Conservation (phyloP, 345 rosid species). For the Gossypium anomalum region DNA sequence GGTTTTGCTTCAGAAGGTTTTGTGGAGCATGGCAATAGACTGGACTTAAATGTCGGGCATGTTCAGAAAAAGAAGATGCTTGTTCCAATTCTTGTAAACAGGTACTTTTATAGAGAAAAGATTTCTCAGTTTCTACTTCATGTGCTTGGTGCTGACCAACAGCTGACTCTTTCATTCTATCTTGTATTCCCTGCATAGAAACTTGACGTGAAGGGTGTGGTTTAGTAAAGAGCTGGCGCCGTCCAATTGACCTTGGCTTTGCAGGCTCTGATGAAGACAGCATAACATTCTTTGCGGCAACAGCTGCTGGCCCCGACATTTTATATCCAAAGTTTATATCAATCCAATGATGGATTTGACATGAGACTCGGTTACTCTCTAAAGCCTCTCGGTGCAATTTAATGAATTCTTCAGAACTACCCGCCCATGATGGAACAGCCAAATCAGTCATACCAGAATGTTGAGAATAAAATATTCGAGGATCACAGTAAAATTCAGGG, state of each 20-base stretch:
- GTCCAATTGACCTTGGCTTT: slow-evolving; percentile 70
- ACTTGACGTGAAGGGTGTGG: slow-evolving; percentile 70
- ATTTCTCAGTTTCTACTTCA: slow-evolving; percentile 35
- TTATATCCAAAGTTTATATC: slow-evolving; percentile 90
- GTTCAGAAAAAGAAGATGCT: slow-evolving; percentile 67
- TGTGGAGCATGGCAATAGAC: slow-evolving; percentile 33
- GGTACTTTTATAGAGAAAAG: slow-evolving; percentile 44
- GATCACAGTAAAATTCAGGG: slow-evolving; percentile 88
- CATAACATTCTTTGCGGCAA: slow-evolving; percentile 92
- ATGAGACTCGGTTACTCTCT: slow-evolving; percentile 71
- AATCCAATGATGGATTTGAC: slow-evolving; percentile 79
- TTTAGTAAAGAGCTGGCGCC: slow-evolving; percentile 72
- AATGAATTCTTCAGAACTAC: slow-evolving; percentile 77
- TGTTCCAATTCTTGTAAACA: slow-evolving; percentile 65
- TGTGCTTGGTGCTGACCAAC: slow-evolving; percentile 31
- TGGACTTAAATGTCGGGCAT: slow-evolving; percentile 66
- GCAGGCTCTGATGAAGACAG: slow-evolving; percentile 69
- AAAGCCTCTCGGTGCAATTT: slow-evolving; percentile 79
- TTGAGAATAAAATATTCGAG: slow-evolving; percentile 61
- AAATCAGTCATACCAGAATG: slow-evolving; percentile 87
- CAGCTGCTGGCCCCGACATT: slow-evolving; percentile 86
- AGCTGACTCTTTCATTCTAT: slow-evolving; percentile 27
- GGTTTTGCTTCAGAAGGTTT: slow-evolving; percentile 20
- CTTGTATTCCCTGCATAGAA: slow-evolving; percentile 29
- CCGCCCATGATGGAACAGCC: slow-evolving; percentile 86